Evolutionary conservation across 495 filamentous ascomycete species (phyloP).

Genomic region (Tuber magnatum): DNA sequence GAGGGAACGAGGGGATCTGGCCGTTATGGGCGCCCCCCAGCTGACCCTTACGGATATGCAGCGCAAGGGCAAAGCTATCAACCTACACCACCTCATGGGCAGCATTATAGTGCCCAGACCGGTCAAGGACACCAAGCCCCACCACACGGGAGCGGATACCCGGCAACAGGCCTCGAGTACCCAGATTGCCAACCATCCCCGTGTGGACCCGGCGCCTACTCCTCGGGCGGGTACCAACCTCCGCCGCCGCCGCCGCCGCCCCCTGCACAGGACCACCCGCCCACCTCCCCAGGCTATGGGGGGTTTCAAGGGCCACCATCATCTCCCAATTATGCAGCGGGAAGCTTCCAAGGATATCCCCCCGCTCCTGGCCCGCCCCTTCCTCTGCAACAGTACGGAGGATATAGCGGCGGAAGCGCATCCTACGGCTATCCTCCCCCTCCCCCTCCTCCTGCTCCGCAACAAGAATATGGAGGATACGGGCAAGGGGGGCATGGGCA

Average conservation of each 20-base stretch:
- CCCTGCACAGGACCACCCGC: not conserved
- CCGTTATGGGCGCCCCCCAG: slow-evolving; percentile 4
- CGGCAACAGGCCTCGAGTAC: not conserved
- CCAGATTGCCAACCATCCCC: not conserved
- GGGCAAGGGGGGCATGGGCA: not conserved
- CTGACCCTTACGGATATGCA: slow-evolving; percentile 5
- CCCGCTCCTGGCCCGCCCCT: slow-evolving; percentile 8
- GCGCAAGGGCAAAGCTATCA: slow-evolving; percentile 25
- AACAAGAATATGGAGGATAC: not conserved
- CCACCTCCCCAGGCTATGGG: slow-evolving; percentile 14
- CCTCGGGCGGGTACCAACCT: slow-evolving; percentile 7
- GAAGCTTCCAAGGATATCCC: slow-evolving; percentile 6
- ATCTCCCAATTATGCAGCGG: not conserved
- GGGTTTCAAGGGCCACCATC: slow-evolving; percentile 2
- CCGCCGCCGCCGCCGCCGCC: slow-evolving; percentile 7
- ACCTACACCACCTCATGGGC: slow-evolving; percentile 17
- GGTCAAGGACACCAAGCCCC: slow-evolving; percentile 18
- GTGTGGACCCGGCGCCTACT: slow-evolving; percentile 5
- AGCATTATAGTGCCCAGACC: slow-evolving; percentile 13
- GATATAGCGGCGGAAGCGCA: not conserved
- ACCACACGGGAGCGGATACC: not conserved
- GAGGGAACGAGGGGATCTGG: slow-evolving; percentile 17
- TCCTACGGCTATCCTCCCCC: not conserved
- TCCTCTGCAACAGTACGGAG: not conserved
- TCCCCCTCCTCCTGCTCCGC: slow-evolving; percentile 8